Conservation (phyloP, 2,329 filamentous ascomycete genomes). For the Aspergillus sp. region DNA sequence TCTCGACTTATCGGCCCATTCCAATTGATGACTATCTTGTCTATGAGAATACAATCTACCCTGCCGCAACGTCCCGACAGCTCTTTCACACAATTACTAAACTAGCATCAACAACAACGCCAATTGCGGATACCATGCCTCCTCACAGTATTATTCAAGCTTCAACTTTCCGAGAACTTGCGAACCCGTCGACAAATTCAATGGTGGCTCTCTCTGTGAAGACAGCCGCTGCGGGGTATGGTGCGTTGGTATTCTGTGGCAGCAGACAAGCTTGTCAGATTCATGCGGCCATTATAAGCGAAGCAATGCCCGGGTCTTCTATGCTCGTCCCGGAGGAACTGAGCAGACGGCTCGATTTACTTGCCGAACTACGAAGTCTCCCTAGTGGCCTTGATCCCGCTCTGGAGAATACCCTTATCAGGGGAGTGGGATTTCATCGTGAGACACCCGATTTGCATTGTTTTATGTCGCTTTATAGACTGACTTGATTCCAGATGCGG, state of each 20-base stretch:
- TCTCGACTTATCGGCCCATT: slow-evolving; percentile 71
- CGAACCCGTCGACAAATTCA: slow-evolving; percentile 65
- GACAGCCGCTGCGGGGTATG: slow-evolving; percentile 67
- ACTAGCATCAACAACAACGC: slow-evolving; percentile 36
- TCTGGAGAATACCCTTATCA: slow-evolving; percentile 63
- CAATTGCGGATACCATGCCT: slow-evolving; percentile 34
- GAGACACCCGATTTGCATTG: slow-evolving; percentile 28
- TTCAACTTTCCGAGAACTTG: slow-evolving; percentile 62
- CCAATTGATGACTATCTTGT: slow-evolving; percentile 74
- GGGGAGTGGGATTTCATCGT: slow-evolving; percentile 74
- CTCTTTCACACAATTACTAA: slow-evolving; percentile 60
- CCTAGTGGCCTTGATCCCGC: slow-evolving; percentile 65
- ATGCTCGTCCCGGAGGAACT: slow-evolving; percentile 51
- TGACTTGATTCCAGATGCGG: slow-evolving; percentile 38
- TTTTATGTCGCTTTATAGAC: not conserved
- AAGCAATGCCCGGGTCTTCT: slow-evolving; percentile 58
- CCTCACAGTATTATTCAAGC: slow-evolving; percentile 50
- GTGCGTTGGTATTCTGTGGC: slow-evolving; percentile 71
- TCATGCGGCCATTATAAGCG: slow-evolving; percentile 66
- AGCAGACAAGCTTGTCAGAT: slow-evolving; percentile 67
- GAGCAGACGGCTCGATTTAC: slow-evolving; percentile 61
- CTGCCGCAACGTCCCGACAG: slow-evolving; percentile 57
- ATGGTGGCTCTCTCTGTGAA: slow-evolving; percentile 69
- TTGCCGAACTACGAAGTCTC: slow-evolving; percentile 66
- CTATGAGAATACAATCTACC: slow-evolving; percentile 67